phyloP scores from a whole-genome alignment of 352 stramenopile genomes.

The Halophytophthora polymorphica region DNA sequence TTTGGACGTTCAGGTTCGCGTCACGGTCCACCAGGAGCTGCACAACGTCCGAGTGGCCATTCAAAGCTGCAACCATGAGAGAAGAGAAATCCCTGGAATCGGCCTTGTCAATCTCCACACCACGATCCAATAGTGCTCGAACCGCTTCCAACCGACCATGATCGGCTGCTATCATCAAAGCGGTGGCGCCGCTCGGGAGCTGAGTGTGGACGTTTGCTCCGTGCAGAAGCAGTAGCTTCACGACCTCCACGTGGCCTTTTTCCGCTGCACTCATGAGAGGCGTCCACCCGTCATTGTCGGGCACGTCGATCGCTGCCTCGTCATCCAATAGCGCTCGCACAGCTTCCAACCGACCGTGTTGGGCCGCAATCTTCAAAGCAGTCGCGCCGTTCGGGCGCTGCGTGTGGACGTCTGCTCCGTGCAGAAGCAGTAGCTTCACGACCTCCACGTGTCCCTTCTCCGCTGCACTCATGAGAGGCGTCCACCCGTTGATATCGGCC shows the following conservation, averaged over 20 bases:
- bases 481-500: constrained; percentile 5
- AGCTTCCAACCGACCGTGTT: background rate
- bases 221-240: constrained; percentile 4
- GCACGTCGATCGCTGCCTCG: constrained; percentile 1
- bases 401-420: constrained; percentile 5
- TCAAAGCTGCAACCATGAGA: constrained; percentile 6
- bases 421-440: constrained; percentile 3
- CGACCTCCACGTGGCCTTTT: constrained; percentile 2
- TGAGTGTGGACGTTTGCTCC: constrained; percentile 2
- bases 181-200: background rate
- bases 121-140: constrained; percentile 4
- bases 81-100: constrained; percentile 1
- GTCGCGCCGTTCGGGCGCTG: constrained; percentile 3
- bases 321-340: constrained; percentile 6
- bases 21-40: constrained; percentile 6
- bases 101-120: constrained; percentile 3
- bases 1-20: constrained; percentile 4
- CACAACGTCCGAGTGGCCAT: background rate
- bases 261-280: constrained; percentile 5
- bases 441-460: constrained; percentile 6
- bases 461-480: constrained; percentile 11
- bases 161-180: constrained; percentile 3
- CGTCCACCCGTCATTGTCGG: constrained; percentile 13
- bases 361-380: constrained; percentile 4
- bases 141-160: background rate